A percentile compares a stretch with the other conserved stretches of the same genome.
These are phyloP conservation scores for Nakazawaea sp. DNA, from an alignment of 805 yeast species.

Conservation along the genomic window DNA sequence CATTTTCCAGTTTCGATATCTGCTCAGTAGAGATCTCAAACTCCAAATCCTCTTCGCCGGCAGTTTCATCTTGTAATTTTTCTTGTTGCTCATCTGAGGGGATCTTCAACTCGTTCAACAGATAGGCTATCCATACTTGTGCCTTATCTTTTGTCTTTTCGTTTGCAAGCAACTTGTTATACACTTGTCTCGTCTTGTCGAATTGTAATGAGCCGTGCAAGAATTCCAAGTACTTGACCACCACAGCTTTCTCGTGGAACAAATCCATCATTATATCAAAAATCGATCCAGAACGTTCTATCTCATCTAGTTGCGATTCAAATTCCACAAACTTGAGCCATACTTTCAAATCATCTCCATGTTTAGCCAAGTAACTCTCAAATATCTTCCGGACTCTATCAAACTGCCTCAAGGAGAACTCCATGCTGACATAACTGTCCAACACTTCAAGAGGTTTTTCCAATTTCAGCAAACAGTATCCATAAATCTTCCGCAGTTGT, in stretches of 20 bases:
- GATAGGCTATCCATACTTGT: conserved; percentile 55
- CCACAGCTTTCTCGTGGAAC: conserved; percentile 13
- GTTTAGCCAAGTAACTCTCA: conserved; percentile 53
- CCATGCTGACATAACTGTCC: conserved; percentile 60
- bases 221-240: conserved; percentile 1
- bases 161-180: conserved; percentile 29
- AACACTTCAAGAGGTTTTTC: conserved; percentile 51
- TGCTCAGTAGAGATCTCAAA: conserved; percentile 39
- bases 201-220: conserved; percentile 28
- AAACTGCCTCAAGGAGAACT: conserved; percentile 64
- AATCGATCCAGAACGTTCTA: conserved; percentile 59
- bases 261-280: conserved; percentile 42
- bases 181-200: conserved; percentile 45
- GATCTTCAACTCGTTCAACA: conserved; percentile 62
- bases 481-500: conserved; percentile 61
- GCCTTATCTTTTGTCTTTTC: conserved; percentile 7
- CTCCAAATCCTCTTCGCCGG: conserved; percentile 38
- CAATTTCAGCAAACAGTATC: conserved; percentile 62
- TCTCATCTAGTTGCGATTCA: conserved; percentile 63
- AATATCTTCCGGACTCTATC: conserved; percentile 72
- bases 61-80: conserved; percentile 21
- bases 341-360: conserved; percentile 30
- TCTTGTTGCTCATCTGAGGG: conserved; percentile 50
- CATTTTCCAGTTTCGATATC: conserved; percentile 39
- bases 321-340: conserved; percentile 66